Conservation (phyloP, 2,329 filamentous ascomycete genomes). For the Aureobasidium sp. region DNA sequence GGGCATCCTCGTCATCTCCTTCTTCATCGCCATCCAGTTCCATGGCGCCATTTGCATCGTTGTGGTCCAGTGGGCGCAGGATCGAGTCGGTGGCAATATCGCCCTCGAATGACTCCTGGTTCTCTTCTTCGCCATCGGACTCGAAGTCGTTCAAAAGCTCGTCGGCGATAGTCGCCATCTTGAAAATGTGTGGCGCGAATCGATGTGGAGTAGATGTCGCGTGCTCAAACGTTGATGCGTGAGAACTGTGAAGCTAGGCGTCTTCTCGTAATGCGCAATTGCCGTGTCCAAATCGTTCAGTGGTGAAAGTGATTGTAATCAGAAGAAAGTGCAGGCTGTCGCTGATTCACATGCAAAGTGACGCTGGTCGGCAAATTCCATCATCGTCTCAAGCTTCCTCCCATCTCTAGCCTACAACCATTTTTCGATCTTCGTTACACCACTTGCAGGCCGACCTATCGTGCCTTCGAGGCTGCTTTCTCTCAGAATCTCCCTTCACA, state of each 20-base stretch:
- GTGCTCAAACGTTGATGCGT: background rate
- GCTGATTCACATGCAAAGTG: slow-evolving; percentile 8
- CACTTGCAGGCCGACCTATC: background rate
- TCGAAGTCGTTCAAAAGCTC: slow-evolving; percentile 90
- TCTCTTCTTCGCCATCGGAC: slow-evolving; percentile 64
- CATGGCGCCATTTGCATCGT: slow-evolving; percentile 34
- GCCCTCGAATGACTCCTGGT: slow-evolving; percentile 21
- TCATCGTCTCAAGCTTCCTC: background rate
- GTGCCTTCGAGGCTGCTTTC: background rate
- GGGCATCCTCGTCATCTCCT: slow-evolving; percentile 21
- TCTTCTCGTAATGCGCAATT: background rate
- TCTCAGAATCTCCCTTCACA: background rate
- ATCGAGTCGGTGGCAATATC: slow-evolving; percentile 8
- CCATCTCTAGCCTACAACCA: background rate
- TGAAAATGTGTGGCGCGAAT: slow-evolving; percentile 16
- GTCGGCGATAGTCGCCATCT: slow-evolving; percentile 85
- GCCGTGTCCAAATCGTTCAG: background rate
- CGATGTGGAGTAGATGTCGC: background rate
- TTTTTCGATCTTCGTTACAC: background rate
- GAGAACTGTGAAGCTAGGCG: background rate
- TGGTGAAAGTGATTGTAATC: background rate
- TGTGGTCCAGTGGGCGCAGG: slow-evolving; percentile 10
- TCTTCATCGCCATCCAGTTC: slow-evolving; percentile 51
- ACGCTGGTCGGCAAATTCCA: slow-evolving; percentile 1
- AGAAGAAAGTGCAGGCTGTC: background rate